Evolutionary conservation across 371 early-diverging fungal species (phyloP).

Genomic region (Mycotypha africana): DNA sequence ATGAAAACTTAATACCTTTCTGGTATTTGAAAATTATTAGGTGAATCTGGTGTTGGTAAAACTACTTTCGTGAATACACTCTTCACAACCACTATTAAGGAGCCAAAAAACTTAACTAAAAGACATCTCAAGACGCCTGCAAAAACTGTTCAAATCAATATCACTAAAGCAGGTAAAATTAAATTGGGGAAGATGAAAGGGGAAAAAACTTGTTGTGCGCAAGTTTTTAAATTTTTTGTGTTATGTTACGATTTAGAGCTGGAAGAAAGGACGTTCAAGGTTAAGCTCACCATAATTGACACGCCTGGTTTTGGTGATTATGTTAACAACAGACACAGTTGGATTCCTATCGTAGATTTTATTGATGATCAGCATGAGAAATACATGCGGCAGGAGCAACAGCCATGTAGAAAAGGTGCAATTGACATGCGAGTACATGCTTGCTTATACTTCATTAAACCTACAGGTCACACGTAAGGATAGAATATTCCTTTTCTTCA

Average conservation of each 20-base stretch:
- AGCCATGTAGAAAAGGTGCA: conserved; percentile 69
- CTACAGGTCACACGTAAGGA: conserved; percentile 79
- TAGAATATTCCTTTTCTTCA: too few species aligned
- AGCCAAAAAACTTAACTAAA: conserved; percentile 81
- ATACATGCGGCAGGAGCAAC: conserved; percentile 82
- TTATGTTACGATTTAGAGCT: conserved; percentile 19
- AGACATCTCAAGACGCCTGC: conserved; percentile 70
- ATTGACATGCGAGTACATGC: conserved; percentile 90
- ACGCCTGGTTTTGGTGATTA: conserved; percentile 91
- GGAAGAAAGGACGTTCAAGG: conserved; percentile 66
- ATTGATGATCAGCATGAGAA: conserved; percentile 93
- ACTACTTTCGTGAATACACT: conserved; percentile 90
- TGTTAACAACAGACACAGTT: conserved; percentile 85
- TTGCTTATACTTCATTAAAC: conserved; percentile 82
- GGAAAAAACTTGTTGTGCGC: neutral
- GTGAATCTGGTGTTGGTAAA: conserved; percentile 74
- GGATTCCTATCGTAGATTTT: conserved; percentile 93
- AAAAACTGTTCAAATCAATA: conserved; percentile 92
- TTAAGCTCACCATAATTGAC: conserved; percentile 86
- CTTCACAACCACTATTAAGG: conserved; percentile 80
- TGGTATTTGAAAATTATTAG: too few species aligned
- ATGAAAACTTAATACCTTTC: too few species aligned
- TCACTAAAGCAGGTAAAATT: conserved; percentile 81
- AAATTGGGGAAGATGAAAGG: neutral
- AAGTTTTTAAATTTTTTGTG: neutral